Evolutionary conservation across 2,329 filamentous ascomycete species (phyloP), one percentile per base, ranked within the genome.

Genomic region (Aspergillus arachidicola): DNA sequence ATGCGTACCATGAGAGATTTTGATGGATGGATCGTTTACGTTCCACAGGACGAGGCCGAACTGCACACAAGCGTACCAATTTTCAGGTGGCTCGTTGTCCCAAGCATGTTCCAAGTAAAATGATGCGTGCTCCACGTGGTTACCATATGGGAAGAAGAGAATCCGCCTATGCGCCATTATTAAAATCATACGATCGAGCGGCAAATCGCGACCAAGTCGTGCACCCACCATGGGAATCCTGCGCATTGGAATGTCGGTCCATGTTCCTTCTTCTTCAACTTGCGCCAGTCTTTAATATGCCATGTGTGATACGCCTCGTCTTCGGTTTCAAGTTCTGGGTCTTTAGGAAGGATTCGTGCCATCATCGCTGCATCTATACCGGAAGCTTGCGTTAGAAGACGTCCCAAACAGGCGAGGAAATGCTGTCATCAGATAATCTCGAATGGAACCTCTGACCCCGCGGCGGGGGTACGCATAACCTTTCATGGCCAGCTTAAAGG

Each of bases 71-170:
- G 93, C 94, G 78, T 94, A 95, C 93, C 94, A 99, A 75, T 96
- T 91, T 51, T 97, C 92, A 14, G 94, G 93, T 12, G 94, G 86
- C 64, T 91, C 84, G 28, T 78, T 77, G 34, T 92, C 91, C 79
- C 92, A 97, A 51, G 93, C 95, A 77, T 98, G 95, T 78, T 99
- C 95, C 26, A 99, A 87, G 78, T 98, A 99, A 76, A 99, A 92
- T 6, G 95, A 98, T 54, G 91, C 93, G 73, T 92, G 91, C 69
- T 98, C 94, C 61, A 94, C 91, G 69, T 96, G 94, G 77, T 99
- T 99, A 58, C 95, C 95, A 67, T 89, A 93, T 0, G 95, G 94
- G 74, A 99, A 99, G 76, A 99, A 93, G 16, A 99, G 86, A 71
- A 98, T 90, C 72, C 94, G 91, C 95, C 91, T 94, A 69, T 57